Base-by-base conservation (phyloP, 2,329 filamentous ascomycete genomes). In the Cordyceps javanica region DNA sequence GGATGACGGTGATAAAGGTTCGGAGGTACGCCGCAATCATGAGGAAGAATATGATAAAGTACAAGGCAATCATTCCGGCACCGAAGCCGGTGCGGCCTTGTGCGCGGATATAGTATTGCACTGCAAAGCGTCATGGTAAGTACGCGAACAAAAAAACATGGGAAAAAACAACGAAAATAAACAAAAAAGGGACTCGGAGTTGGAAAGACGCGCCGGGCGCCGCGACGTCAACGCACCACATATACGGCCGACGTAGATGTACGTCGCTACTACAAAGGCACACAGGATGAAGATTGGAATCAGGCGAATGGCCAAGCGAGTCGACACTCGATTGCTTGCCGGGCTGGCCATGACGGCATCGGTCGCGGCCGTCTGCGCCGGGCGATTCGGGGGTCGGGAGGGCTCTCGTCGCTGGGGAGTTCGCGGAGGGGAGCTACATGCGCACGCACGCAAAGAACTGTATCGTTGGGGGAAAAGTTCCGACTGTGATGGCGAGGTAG, bases 221-320 rank as follows among this genome's bases (percentile, higher is more conserved):
- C 11, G 48, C n/a, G n/a, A n/a, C n/a, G n/a, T n/a, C n/a, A n/a
- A 57, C 86, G 68, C 71, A 91, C 89, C 76, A 68, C 87, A 89
- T 60, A 91, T 72, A 46, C 79, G 79, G 61, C 81, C 85, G 50
- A 89, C 82, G 50, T 91, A 70, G 14, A 85, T 85, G 73, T 88
- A 96, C 34, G 84, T 88, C 21, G 82, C 82, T 70, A 90, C 91
- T 38, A 78, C 85, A 60, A 90, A 79, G 38, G 82, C 77, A 30
- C 79, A 86, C 34, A 85, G 71, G 41, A 96, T 80, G 52, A 93
- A 68, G 39, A 86, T 63, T 4, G 91, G 91, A 58, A 96, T 84
- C 57, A 88, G 72, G 59, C 87, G 80, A 53, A 71, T 65, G 34
- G 68, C 64, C 69, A 71, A 72, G 57, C 70, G 67, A 42, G 66